These are phyloP conservation scores for Cercospora brassicicola DNA, from an alignment of 2,329 filamentous ascomycete genomes.

Conservation along the genomic window DNA sequence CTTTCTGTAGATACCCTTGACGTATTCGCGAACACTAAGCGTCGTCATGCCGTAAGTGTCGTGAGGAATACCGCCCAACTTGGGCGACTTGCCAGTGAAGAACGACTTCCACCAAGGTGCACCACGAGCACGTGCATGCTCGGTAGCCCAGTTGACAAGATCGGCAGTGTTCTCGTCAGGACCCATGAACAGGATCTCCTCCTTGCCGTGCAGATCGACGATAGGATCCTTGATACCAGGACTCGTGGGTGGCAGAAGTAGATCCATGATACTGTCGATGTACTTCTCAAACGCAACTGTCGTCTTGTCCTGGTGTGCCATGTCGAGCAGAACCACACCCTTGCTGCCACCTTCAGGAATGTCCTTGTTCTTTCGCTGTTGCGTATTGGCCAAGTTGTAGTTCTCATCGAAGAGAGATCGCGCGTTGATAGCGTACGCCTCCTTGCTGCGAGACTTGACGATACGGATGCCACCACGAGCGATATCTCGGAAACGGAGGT, in stretches of 20 bases:
- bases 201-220: slow-evolving; percentile 88
- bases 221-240: slow-evolving; percentile 99
- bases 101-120: slow-evolving; percentile 99
- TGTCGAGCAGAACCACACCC: slow-evolving; percentile 91
- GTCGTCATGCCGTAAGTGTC: slow-evolving; percentile 98
- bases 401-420: slow-evolving; percentile 98
- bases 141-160: slow-evolving; percentile 97
- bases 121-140: slow-evolving; percentile 81
- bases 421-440: slow-evolving; percentile 94
- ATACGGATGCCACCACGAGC: slow-evolving; percentile 96
- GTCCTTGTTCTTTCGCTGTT: slow-evolving; percentile 99
- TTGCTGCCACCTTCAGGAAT: slow-evolving; percentile 98
- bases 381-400: slow-evolving; percentile 95
- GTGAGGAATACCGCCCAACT: slow-evolving; percentile 93
- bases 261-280: slow-evolving; percentile 96
- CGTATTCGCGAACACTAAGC: slow-evolving; percentile 90
- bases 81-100: slow-evolving; percentile 98
- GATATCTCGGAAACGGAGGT: slow-evolving; percentile 95
- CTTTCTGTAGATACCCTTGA: slow-evolving; percentile 96
- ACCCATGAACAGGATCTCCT: slow-evolving; percentile 98
- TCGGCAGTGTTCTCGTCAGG: slow-evolving; percentile 98
- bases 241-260: slow-evolving; percentile 82
- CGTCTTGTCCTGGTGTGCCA: slow-evolving; percentile 89
- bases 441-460: slow-evolving; percentile 94
- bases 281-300: slow-evolving; percentile 97